These are phyloP conservation scores for Auriscalpium vulgare DNA, from an alignment of 768 basidiomycete genomes.

Conservation along the genomic window DNA sequence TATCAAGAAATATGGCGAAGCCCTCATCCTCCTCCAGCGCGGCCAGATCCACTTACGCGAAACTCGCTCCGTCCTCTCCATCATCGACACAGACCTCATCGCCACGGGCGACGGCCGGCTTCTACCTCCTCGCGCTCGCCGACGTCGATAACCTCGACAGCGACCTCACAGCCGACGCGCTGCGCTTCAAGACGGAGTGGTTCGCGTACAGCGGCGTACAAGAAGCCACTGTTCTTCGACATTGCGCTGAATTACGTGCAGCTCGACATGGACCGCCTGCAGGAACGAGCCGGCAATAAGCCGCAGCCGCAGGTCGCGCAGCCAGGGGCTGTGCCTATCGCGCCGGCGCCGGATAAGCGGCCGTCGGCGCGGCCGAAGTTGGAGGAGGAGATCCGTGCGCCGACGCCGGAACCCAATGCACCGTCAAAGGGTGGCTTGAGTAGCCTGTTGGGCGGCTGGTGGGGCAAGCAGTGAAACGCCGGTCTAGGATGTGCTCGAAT, in stretches of 20 bases:
- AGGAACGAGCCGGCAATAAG: slow-evolving; percentile 62
- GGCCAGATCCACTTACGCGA: slow-evolving; percentile 71
- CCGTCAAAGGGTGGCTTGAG: slow-evolving; percentile 47
- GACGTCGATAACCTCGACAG: slow-evolving; percentile 47
- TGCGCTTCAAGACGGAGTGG: slow-evolving; percentile 66
- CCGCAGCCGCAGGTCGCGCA: slow-evolving; percentile 19
- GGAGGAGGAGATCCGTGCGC: slow-evolving; percentile 37
- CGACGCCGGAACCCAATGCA: slow-evolving; percentile 39
- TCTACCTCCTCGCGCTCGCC: slow-evolving; percentile 44
- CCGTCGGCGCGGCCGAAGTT: too few species aligned
- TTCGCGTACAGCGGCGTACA: slow-evolving; percentile 71
- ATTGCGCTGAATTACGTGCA: slow-evolving; percentile 90
- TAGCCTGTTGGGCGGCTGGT: slow-evolving; percentile 77
- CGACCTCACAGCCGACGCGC: slow-evolving; percentile 37
- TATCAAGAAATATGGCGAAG: slow-evolving; percentile 64
- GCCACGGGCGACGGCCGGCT: slow-evolving; percentile 30
- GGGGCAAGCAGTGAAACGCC: slow-evolving; percentile 30
- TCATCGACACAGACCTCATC: slow-evolving; percentile 39
- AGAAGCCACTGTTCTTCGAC: slow-evolving; percentile 91
- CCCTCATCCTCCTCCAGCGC: slow-evolving; percentile 62
- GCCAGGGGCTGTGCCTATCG: slow-evolving; percentile 16
- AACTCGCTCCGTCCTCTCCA: slow-evolving; percentile 43
- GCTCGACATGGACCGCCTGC: slow-evolving; percentile 72
- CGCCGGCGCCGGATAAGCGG: slow-evolving; percentile 37
- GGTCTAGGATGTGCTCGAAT: not conserved